Base-by-base conservation (phyloP, 176 grass and related monocot genomes). In the Musa schizocarpa region DNA sequence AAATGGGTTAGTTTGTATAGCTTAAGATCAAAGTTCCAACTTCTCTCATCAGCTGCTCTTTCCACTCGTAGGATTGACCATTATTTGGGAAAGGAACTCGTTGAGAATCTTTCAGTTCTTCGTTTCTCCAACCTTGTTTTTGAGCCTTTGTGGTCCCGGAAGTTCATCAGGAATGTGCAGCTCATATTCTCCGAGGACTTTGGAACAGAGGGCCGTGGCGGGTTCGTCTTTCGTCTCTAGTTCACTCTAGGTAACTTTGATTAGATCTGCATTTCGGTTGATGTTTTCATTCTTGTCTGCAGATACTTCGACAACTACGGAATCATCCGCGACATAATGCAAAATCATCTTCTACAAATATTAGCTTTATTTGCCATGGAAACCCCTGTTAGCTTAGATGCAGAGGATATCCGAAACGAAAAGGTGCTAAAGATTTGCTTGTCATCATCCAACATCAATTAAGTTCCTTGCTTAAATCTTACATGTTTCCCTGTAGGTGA, bases 41-140 rank as follows among this genome's bases (percentile, higher is more conserved):
- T 17, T 22, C 8, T 5, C 0, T 16, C 2, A 19, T 54, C 11
- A 13, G 53, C 58, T 13, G 4, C 19, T 52, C 8, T 48, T 50
- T 52, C 13, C 57, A 49, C 19, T 13, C 62, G 78, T 65, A 97
- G 93, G 79, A 97, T 97, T 76, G 93, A 97, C 76, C 93, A 97
- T 66, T 97, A 97, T 74, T 77, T 97, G 83, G 93, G 93, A 21
- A 97, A 97, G 81, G 93, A 97, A 77, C 87, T 97, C 52, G 93
- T 97, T 0, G 93, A 97, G 72, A 97, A 97, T 64, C 93, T 97
- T n/a, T 97, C 93, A 0, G 93, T 97, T 49, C 93, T 97, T 69
- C 93, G 89, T 25, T 97, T 97, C 79, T 92, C 89, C 54, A 97
- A 97, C 80, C 90, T 97, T 68, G 89, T 97, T n/a, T 97, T 97